phyloP scores from a whole-genome alignment of 805 yeast genomes.

The Komagataella populi region DNA sequence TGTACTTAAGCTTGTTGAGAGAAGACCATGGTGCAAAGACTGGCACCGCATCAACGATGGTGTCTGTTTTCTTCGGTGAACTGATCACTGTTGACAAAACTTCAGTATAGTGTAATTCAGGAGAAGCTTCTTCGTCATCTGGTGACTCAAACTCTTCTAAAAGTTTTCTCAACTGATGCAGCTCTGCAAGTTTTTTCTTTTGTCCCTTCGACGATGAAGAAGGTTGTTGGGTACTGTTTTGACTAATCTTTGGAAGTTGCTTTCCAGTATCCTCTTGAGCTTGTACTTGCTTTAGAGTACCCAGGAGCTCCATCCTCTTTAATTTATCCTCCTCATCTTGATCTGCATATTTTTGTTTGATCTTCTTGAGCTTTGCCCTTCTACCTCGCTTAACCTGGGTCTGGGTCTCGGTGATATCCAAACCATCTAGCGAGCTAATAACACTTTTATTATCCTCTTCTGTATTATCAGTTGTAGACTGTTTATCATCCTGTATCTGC shows the following conservation, averaged over 20 bases:
- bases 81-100: constrained; percentile 19
- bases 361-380: constrained; percentile 71
- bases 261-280: constrained; percentile 3
- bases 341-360: constrained; percentile 70
- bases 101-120: constrained; percentile 11
- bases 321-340: constrained; percentile 85
- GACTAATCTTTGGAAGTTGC: neutral
- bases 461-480: constrained; percentile 1
- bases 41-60: constrained; percentile 54
- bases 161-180: constrained; percentile 16
- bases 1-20: constrained; percentile 59
- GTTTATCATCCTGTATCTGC: constrained; percentile 1
- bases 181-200: constrained; percentile 15
- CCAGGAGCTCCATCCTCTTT: constrained; percentile 67
- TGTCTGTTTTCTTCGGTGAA: constrained; percentile 35
- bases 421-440: constrained; percentile 1
- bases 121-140: constrained; percentile 8
- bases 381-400: constrained; percentile 54
- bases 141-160: constrained; percentile 14
- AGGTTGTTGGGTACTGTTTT: constrained; percentile 1
- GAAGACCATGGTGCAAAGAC: constrained; percentile 92
- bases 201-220: constrained; percentile 2
- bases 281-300: constrained; percentile 57
- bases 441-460: constrained; percentile 7
- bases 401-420: constrained; percentile 7